Percentiles rank a stretch among this genome's conserved stretches.
phyloP scores from a whole-genome alignment of 2,329 filamentous ascomycete genomes.

The Diaporthe humulicola region DNA sequence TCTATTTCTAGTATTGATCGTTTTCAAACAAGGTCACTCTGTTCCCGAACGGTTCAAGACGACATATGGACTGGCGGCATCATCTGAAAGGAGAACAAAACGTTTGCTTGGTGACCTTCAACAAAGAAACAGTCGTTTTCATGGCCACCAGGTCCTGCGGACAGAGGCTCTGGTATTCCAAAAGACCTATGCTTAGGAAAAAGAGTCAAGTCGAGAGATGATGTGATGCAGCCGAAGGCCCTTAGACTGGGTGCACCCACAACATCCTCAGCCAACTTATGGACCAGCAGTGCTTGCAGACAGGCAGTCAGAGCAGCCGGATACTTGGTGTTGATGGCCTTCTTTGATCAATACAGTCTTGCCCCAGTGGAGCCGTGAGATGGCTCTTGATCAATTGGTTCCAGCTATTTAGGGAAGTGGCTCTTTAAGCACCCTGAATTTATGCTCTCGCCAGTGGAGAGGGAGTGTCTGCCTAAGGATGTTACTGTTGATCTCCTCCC shows the following conservation, averaged over 20 bases:
- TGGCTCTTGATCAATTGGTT: too few relatives aligned
- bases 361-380: background rate
- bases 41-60: too few relatives aligned
- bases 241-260: too few relatives aligned
- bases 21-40: background rate
- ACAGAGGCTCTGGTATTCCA: too few relatives aligned
- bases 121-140: background rate
- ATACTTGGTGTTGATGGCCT: background rate
- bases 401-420: too few relatives aligned
- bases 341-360: background rate
- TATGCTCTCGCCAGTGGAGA: too few relatives aligned
- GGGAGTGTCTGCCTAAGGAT: background rate
- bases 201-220: background rate
- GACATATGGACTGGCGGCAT: background rate
- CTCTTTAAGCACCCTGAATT: too few relatives aligned
- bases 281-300: background rate
- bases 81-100: background rate
- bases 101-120: background rate
- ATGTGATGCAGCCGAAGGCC: background rate
- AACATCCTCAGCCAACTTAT: too few relatives aligned
- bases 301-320: background rate
- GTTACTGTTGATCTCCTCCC: too few relatives aligned
- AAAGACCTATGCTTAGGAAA: accelerated
- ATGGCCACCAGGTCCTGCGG: background rate
- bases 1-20: background rate